Conservation (phyloP, 2,329 filamentous ascomycete genomes). For the Escovopsis weberi region DNA sequence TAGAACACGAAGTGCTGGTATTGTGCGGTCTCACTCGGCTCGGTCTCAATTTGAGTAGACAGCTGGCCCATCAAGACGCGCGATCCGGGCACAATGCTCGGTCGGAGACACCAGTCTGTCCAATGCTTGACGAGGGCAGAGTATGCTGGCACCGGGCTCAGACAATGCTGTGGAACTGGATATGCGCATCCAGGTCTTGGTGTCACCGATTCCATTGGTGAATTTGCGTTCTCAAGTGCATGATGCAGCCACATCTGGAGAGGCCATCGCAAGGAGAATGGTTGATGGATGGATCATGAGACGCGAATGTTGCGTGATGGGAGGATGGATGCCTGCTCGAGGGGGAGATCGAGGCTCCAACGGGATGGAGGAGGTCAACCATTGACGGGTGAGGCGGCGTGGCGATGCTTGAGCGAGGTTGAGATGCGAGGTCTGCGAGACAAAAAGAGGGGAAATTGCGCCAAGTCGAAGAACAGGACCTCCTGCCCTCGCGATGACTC, state of each 20-base stretch:
- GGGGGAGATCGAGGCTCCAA: neutral
- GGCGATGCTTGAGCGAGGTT: too few relatives aligned
- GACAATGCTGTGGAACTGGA: constrained; percentile 1
- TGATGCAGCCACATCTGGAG: constrained; percentile 4
- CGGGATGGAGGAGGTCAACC: too few relatives aligned
- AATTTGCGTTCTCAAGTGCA: neutral
- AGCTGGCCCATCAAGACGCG: too few relatives aligned
- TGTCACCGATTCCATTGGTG: neutral
- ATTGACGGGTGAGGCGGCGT: too few relatives aligned
- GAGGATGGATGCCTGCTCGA: neutral
- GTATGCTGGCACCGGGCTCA: constrained; percentile 3
- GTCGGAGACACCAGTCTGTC: neutral
- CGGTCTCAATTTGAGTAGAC: too few relatives aligned
- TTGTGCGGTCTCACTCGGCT: too few relatives aligned
- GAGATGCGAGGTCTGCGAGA: neutral
- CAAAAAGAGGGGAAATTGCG: neutral
- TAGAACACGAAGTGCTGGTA: too few relatives aligned
- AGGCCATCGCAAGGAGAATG: neutral
- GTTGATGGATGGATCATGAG: constrained; percentile 1
- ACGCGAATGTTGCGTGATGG: constrained; percentile 1
- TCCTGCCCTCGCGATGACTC: too few relatives aligned
- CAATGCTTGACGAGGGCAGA: neutral
- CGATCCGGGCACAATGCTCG: neutral
- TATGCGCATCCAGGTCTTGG: neutral
- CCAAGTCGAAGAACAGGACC: neutral